A percentile compares a stretch with the other conserved stretches of the same genome.
These are phyloP conservation scores for Basipetospora chlamydospora DNA, from an alignment of 2,329 filamentous ascomycete species.

Conservation along the genomic window DNA sequence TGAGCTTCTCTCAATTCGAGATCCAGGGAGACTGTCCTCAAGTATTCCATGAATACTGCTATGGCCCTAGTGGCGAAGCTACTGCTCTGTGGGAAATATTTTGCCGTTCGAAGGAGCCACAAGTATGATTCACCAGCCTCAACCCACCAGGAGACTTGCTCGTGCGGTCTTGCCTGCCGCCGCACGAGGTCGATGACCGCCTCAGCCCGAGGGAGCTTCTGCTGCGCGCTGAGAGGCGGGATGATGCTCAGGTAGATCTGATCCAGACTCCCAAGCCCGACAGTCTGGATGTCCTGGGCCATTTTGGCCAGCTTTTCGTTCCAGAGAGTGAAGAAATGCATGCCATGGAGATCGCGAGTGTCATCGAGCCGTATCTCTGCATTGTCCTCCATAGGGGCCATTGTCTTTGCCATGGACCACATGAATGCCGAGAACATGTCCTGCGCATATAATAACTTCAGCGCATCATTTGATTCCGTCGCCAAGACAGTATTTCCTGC, in stretches of 20 bases:
- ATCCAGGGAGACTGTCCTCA: constrained; percentile 7
- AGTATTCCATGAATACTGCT: constrained; percentile 9
- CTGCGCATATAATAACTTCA: constrained; percentile 11
- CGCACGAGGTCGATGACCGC: constrained; percentile 7
- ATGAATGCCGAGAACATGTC: constrained; percentile 17
- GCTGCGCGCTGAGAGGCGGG: constrained; percentile 11
- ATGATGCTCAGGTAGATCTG: constrained; percentile 15
- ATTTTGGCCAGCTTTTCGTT: constrained; percentile 10
- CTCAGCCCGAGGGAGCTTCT: constrained; percentile 8
- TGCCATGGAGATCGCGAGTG: not conserved
- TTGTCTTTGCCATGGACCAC: constrained; percentile 11
- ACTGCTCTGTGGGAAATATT: constrained; percentile 1
- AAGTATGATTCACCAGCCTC: constrained; percentile 8
- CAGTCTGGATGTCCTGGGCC: constrained; percentile 12
- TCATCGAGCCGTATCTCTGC: not conserved
- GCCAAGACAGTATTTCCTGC: constrained; percentile 3
- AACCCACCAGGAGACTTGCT: constrained; percentile 8
- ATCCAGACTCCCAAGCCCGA: constrained; percentile 8
- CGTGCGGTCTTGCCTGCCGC: constrained; percentile 7
- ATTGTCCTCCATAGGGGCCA: constrained; percentile 3
- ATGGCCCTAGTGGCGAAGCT: constrained; percentile 6
- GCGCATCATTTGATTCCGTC: constrained; percentile 6
- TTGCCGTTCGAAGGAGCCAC: constrained; percentile 8
- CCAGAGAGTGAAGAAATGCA: constrained; percentile 10
- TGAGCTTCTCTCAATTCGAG: constrained; percentile 1